phyloP scores from a whole-genome alignment of 1,284 basidiomycete species.

The Sphagnurus paluster region DNA sequence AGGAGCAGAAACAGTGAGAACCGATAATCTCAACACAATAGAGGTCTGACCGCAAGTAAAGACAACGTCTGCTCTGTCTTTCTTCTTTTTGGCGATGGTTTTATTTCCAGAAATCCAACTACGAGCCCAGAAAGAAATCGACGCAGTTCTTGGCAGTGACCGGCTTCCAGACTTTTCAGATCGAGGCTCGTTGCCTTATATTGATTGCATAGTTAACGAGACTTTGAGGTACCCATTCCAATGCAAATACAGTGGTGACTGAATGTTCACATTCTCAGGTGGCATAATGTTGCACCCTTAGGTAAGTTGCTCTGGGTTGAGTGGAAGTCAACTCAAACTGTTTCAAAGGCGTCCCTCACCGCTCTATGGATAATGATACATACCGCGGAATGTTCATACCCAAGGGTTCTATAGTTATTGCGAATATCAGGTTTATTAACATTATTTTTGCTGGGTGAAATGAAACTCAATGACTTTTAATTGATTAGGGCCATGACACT shows the following conservation, averaged over 20 bases:
- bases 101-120: slow-evolving; percentile 41
- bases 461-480: no score
- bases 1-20: background rate
- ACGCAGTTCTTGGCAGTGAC: slow-evolving; percentile 37
- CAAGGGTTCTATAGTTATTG: slow-evolving; percentile 32
- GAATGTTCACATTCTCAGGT: slow-evolving; percentile 9
- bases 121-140: slow-evolving; percentile 46
- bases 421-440: slow-evolving; percentile 25
- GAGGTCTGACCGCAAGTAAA: background rate
- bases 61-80: slow-evolving; percentile 13
- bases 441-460: background rate
- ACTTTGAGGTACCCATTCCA: slow-evolving; percentile 40
- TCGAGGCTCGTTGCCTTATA: slow-evolving; percentile 25
- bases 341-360: slow-evolving; percentile 25
- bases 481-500: slow-evolving; percentile 23
- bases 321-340: no score
- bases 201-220: slow-evolving; percentile 31
- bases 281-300: slow-evolving; percentile 15
- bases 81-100: slow-evolving; percentile 42
- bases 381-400: slow-evolving; percentile 36
- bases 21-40: no score
- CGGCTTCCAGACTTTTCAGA: slow-evolving; percentile 44
- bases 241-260: no score
- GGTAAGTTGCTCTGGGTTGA: slow-evolving; percentile 1
- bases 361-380: slow-evolving; percentile 26